Evolutionary conservation across 1,284 basidiomycete species (phyloP), one percentile per base, ranked within the genome.

Genomic region (Pseudozyma thailandica): DNA sequence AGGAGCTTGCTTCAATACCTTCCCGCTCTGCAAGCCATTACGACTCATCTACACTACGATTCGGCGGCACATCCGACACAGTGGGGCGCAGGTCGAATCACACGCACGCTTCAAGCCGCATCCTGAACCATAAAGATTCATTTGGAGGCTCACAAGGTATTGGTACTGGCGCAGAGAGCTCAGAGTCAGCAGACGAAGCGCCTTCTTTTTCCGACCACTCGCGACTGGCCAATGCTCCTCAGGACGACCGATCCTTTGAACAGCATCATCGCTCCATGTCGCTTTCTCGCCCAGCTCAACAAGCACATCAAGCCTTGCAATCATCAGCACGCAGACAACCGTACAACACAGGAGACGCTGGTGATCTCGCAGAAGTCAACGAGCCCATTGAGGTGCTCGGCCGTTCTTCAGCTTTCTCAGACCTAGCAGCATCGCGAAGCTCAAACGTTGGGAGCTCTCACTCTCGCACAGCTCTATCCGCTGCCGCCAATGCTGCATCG

Each of bases 121-220:
- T 57, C 16, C 37, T 68, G 45, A 66, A 55, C 15, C 70, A 72
- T 53, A 72, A 68, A 47, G 64, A 68, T 46, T 72, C 70, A 0
- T 72, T 72, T 28, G 69, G 69, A 13, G 69, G 69, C 12, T 51
- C 62, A 6, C 62, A 62, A 16, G 63, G 41, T n/a, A 21, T 71
- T 45, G 45, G 38, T 16, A 18, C 47, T 13, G 54, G 31, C 7
- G 30, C 33, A 1, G 60, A 70, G 25, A 50, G 44, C 33, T 41
- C 49, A 2, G 56, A 59, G 23, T 60, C 60, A 3, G 49, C 51
- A 9, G 60, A 70, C 18, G 56, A 70, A 16, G 26, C 49, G 8
- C 37, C 37, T 0, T 54, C 51, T 20, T 45, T 50, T 15, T 5
- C 41, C 0, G 46, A 13, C 21, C 41, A 41, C 9, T 47, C 50